phyloP scores from a whole-genome alignment of 1,284 basidiomycete genomes.

The Bondarzewia mesenterica region DNA sequence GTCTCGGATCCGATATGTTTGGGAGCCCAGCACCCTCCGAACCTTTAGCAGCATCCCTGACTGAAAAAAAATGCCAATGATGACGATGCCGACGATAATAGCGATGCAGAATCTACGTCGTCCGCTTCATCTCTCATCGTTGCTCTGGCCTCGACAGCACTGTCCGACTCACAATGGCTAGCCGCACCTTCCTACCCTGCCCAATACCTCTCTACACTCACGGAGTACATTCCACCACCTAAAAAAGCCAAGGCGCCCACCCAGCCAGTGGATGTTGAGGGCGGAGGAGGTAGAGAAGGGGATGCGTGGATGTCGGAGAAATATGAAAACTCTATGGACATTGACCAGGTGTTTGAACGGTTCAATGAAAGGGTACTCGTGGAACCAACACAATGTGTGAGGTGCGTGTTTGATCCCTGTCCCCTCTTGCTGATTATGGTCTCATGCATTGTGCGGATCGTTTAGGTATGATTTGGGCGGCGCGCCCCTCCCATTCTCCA shows the following conservation, averaged over 20 bases:
- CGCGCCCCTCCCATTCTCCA: constrained; percentile 65
- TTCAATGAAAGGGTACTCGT: constrained; percentile 62
- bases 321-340: constrained; percentile 70
- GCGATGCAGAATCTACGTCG: constrained; percentile 18
- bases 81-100: constrained; percentile 21
- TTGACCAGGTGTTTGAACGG: constrained; percentile 74
- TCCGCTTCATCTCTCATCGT: constrained; percentile 22
- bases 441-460: background rate
- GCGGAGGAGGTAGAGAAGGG: constrained; percentile 30
- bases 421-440: background rate
- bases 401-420: constrained; percentile 34
- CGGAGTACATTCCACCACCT: constrained; percentile 58
- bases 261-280: constrained; percentile 30
- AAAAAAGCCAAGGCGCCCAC: constrained; percentile 37
- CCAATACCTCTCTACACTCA: constrained; percentile 61
- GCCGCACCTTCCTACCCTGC: constrained; percentile 56
- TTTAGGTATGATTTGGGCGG: constrained; percentile 71
- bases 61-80: constrained; percentile 11
- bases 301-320: constrained; percentile 57
- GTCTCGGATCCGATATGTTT: constrained; percentile 59
- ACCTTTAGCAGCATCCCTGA: background rate
- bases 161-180: constrained; percentile 58
- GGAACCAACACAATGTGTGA: constrained; percentile 70
- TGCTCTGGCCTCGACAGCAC: constrained; percentile 46
- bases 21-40: constrained; percentile 19